A percentile compares a stretch with the other conserved stretches of the same genome.
phyloP scores from a whole-genome alignment of 441 rosid genomes.

The Manihot esculenta region DNA sequence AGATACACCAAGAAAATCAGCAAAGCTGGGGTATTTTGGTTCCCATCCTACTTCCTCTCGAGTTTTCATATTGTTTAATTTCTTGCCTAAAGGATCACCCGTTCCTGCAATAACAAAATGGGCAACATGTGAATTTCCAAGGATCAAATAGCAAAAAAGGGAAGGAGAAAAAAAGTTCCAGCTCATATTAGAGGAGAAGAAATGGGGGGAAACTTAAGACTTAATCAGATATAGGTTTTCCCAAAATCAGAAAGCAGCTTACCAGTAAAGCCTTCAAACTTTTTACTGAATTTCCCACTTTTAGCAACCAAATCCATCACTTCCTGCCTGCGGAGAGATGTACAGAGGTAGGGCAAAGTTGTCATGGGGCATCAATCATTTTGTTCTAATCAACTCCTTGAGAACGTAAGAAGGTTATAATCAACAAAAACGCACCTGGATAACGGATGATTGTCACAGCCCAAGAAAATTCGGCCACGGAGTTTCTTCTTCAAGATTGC shows the following conservation, averaged over 20 bases:
- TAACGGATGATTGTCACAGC: slow-evolving; percentile 89
- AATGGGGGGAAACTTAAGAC: neutral
- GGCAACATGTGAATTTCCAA: neutral
- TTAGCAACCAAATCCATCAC: slow-evolving; percentile 74
- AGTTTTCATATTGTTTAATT: slow-evolving; percentile 71
- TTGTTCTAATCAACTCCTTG: slow-evolving; percentile 1
- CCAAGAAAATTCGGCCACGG: slow-evolving; percentile 65
- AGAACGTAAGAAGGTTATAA: neutral
- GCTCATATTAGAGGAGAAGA: neutral
- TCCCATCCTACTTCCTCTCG: slow-evolving; percentile 80
- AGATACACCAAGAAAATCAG: slow-evolving; percentile 64
- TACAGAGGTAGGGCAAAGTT: neutral
- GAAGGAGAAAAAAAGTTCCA: neutral
- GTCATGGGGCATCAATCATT: neutral
- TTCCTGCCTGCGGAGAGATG: slow-evolving; percentile 60
- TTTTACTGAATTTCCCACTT: slow-evolving; percentile 67
- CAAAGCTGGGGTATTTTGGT: slow-evolving; percentile 77
- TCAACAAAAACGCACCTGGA: slow-evolving; percentile 51
- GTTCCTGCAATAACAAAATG: slow-evolving; percentile 53
- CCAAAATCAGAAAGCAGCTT: slow-evolving; percentile 15
- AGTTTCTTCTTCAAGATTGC: slow-evolving; percentile 76
- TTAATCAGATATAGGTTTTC: neutral
- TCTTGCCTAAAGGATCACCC: slow-evolving; percentile 75
- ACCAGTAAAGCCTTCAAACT: slow-evolving; percentile 79
- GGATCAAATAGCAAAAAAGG: neutral